phyloP scores from a whole-genome alignment of 2,329 filamentous ascomycete species.

The Xylaria sp. region DNA sequence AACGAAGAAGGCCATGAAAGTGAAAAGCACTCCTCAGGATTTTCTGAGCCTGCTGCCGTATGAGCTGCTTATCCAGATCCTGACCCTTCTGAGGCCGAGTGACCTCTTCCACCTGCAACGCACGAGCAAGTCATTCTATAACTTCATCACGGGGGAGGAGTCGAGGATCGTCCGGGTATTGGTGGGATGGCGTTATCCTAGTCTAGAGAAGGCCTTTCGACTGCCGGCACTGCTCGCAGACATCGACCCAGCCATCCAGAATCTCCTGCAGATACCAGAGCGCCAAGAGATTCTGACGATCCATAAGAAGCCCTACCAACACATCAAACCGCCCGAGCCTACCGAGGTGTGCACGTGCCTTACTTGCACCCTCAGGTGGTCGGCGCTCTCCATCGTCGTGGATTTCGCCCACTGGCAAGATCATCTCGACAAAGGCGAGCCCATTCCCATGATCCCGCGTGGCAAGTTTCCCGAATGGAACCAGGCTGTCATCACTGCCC shows the following conservation, averaged over 20 bases:
- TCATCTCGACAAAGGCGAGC: slow-evolving; percentile 61
- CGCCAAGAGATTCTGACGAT: slow-evolving; percentile 58
- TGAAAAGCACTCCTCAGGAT: slow-evolving; percentile 44
- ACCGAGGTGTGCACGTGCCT: slow-evolving; percentile 65
- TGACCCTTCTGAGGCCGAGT: slow-evolving; percentile 60
- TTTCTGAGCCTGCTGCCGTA: slow-evolving; percentile 59
- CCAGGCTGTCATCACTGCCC: slow-evolving; percentile 53
- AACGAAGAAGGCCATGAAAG: slow-evolving; percentile 54
- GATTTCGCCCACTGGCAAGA: slow-evolving; percentile 68
- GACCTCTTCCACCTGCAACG: slow-evolving; percentile 61
- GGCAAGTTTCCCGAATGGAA: slow-evolving; percentile 64
- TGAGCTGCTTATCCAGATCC: slow-evolving; percentile 62
- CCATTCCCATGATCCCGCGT: slow-evolving; percentile 63
- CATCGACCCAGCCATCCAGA: slow-evolving; percentile 42
- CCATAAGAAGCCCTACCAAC: slow-evolving; percentile 63
- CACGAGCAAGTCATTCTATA: slow-evolving; percentile 55
- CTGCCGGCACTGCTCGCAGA: slow-evolving; percentile 59
- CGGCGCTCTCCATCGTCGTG: slow-evolving; percentile 63
- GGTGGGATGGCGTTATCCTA: slow-evolving; percentile 59
- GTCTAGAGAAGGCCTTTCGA: slow-evolving; percentile 63
- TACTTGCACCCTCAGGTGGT: slow-evolving; percentile 67
- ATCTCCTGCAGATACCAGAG: slow-evolving; percentile 48
- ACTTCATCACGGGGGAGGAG: slow-evolving; percentile 59
- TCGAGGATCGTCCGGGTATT: slow-evolving; percentile 57
- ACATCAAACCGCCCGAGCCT: slow-evolving; percentile 60